These are phyloP conservation scores for Mycena rebaudengoi DNA, from an alignment of 768 basidiomycete species.

Conservation along the genomic window DNA sequence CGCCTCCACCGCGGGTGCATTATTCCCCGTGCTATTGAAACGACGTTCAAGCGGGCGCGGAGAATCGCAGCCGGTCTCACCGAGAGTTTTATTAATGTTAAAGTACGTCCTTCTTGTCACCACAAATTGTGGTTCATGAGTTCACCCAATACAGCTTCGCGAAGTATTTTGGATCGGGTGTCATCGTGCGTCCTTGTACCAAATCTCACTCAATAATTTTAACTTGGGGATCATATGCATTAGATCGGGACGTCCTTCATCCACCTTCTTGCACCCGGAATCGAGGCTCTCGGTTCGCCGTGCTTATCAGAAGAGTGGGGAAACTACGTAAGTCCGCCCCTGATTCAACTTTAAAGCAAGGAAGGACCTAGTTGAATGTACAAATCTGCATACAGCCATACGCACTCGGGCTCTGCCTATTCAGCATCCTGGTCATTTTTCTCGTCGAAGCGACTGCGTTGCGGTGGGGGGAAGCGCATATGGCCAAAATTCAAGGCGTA, in stretches of 20 bases:
- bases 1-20: constrained; percentile 65
- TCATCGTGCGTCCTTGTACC: constrained; percentile 72
- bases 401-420: constrained; percentile 80
- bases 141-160: constrained; percentile 62
- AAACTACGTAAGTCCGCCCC: constrained; percentile 66
- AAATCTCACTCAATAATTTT: background rate
- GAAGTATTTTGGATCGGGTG: constrained; percentile 92
- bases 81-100: too few species aligned
- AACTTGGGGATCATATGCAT: constrained; percentile 63
- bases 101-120: constrained; percentile 58
- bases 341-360: too few species aligned
- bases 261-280: constrained; percentile 80
- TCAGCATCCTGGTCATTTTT: constrained; percentile 86
- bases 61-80: too few species aligned
- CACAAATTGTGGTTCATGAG: background rate
- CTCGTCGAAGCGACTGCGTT: constrained; percentile 82
- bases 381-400: constrained; percentile 66
- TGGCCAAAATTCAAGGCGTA: background rate
- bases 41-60: too few species aligned
- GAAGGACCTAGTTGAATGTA: too few species aligned
- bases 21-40: constrained; percentile 69
- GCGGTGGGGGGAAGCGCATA: constrained; percentile 71
- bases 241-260: constrained; percentile 69
- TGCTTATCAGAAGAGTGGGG: constrained; percentile 80
- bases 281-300: constrained; percentile 71